Base-by-base conservation (phyloP, 2,329 filamentous ascomycete species). In the Neoscytalidium dimidiatum region DNA sequence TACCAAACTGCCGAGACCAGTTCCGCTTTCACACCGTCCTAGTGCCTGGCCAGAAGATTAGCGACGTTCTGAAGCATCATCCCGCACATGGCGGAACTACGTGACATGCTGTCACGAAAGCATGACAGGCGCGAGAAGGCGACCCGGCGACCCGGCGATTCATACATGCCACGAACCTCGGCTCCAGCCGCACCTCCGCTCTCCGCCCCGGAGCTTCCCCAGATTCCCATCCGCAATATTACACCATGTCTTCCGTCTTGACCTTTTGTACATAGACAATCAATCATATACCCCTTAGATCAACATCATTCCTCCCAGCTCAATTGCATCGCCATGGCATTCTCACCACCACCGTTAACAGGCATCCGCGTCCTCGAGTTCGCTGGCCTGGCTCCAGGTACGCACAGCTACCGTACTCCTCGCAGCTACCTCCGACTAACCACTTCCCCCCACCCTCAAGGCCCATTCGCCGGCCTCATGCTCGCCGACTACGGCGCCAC, bases 401-500 rank as follows among this genome's bases (percentile, higher is more conserved):
- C 13, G 26, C n/a, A 41, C 49, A 35, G 43, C 44, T 3, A 49
- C 48, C 35, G 9, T 17, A 11, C 11, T 21, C 26, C 51, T 14
- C 31, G 13, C 35, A 48, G 3, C 21, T 3, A 9, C 19, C 17
- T 29, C 52, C n/a, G 9, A 43, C 56, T 58, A 23, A 60, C 68
- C 29, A n/a, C 11, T 29, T 7, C 38, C 17, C 4, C 9, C 28
- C 48, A 8, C n/a, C 3, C 1, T 33, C 8, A 68, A 94, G 93
- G 90, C 28, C 94, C 94, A 48, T 97, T 95, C 76, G 90, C 92
- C 57, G 93, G 93, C 71, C 86, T 97, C 73, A 86, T 79, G 58
- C 89, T 97, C 67, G 90, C 94, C 71, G 94, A 97, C 79, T 92
- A 92, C 69, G 94, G 94, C 72, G 94, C 94, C 62, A 88, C 88